Conservation (phyloP, 2,329 filamentous ascomycete genomes). For the Whalleya microplaca region DNA sequence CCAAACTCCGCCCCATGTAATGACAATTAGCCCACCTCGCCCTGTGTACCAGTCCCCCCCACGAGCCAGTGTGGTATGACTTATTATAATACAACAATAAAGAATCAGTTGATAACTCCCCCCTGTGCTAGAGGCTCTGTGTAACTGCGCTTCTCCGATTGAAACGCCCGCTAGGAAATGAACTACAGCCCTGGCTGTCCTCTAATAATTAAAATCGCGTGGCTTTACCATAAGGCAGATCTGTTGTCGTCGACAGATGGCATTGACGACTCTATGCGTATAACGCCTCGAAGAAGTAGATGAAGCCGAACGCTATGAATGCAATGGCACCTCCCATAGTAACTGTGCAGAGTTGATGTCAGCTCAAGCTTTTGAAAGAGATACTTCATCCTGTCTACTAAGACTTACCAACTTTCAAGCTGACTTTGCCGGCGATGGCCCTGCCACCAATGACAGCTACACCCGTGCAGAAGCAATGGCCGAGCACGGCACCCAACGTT, state of each 20-base stretch:
- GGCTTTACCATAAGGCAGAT: slow-evolving; percentile 11
- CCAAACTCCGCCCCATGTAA: slow-evolving; percentile 28
- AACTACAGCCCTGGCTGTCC: slow-evolving; percentile 3
- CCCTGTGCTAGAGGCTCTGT: neutral
- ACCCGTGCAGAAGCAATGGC: slow-evolving; percentile 88
- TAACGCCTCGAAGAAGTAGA: slow-evolving; percentile 85
- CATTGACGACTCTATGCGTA: slow-evolving; percentile 46
- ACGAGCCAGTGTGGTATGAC: neutral
- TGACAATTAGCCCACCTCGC: neutral
- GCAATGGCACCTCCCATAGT: slow-evolving; percentile 89
- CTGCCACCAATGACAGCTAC: slow-evolving; percentile 90
- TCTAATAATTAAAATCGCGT: slow-evolving; percentile 10
- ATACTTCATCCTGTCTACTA: neutral
- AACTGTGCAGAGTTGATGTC: slow-evolving; percentile 57
- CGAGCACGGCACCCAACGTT: slow-evolving; percentile 81
- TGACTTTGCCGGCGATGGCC: slow-evolving; percentile 91
- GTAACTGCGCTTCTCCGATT: neutral
- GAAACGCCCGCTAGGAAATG: slow-evolving; percentile 2
- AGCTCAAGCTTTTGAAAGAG: neutral
- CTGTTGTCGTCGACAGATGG: neutral
- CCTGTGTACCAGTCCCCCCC: slow-evolving; percentile 5
- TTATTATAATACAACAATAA: slow-evolving; percentile 17
- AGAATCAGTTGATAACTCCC: slow-evolving; percentile 1
- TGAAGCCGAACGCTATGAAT: slow-evolving; percentile 88
- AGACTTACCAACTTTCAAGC: slow-evolving; percentile 89